phyloP scores from a whole-genome alignment of 768 basidiomycete species.

The Infundibulicybe gibba region DNA sequence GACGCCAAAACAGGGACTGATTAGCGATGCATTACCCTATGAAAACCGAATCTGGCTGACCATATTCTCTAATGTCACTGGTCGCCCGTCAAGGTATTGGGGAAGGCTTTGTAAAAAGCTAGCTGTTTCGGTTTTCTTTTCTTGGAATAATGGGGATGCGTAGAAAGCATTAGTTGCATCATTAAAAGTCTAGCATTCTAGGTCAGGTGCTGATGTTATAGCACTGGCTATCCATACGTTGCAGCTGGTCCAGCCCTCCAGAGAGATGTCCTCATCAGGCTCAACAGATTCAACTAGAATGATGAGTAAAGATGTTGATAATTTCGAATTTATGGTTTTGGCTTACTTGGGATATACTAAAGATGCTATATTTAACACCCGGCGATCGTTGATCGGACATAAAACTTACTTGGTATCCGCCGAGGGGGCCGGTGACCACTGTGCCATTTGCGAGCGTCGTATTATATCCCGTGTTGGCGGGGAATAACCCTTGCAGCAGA shows the following conservation, averaged over 20 bases:
- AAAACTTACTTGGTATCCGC: slow-evolving; percentile 53
- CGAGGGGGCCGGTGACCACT: slow-evolving; percentile 51
- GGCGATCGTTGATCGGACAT: not conserved
- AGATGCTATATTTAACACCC: not conserved
- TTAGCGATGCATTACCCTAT: not conserved
- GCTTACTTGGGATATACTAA: slow-evolving; percentile 37
- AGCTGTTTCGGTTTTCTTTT: slow-evolving; percentile 39
- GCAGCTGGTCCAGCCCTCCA: slow-evolving; percentile 68
- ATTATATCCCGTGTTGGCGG: slow-evolving; percentile 38
- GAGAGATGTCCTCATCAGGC: slow-evolving; percentile 53
- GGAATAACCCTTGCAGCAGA: slow-evolving; percentile 68
- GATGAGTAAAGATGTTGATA: not conserved
- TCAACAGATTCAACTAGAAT: slow-evolving; percentile 58
- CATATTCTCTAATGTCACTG: slow-evolving; percentile 55
- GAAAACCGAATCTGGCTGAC: slow-evolving; percentile 29
- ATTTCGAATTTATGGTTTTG: too few species aligned
- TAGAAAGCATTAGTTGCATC: slow-evolving; percentile 50
- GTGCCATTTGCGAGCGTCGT: slow-evolving; percentile 67
- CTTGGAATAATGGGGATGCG: slow-evolving; percentile 44
- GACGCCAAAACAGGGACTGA: not conserved
- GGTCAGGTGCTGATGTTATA: slow-evolving; percentile 1
- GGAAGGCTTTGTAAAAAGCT: slow-evolving; percentile 45
- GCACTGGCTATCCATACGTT: slow-evolving; percentile 28
- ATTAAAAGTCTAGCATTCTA: slow-evolving; percentile 38
- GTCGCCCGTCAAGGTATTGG: slow-evolving; percentile 51